Evolutionary conservation across 2,329 filamentous ascomycete species (phyloP), one percentile per base, ranked within the genome.

Genomic region (Phaeophleospora eucalypticola): DNA sequence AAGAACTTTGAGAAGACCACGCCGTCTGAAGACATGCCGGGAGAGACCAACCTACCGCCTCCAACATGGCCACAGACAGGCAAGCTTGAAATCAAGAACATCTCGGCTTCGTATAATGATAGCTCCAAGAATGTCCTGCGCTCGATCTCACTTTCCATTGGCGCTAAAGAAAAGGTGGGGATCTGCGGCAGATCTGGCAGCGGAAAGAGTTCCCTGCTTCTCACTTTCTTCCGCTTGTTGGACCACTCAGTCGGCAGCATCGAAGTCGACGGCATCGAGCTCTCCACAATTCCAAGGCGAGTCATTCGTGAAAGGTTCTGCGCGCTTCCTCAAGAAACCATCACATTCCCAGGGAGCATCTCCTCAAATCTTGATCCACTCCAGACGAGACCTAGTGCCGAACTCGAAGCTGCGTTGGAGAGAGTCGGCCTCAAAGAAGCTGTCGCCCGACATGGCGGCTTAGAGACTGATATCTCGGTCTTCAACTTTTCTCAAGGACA

Each of bases 51-150:
- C 16, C 71, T 75, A 17, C 79, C 83, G 0, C 82, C 86, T 0
- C 83, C 84, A 1, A 79, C 81, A 1, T 93, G 88, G 88, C 87
- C 88, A 0, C 80, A 79, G 0, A 79, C 86, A 52, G 88, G 88
- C 4, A 74, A 77, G 9, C 75, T 95, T 36, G 82, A 89, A 56
- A 80, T 91, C n/a, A 68, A 82, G 15, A 77, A 88, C 46, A 75
- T 94, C 0, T 42, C 48, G 32, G 60, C 60, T 16, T 46, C 55
- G 6, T 63, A 62, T 42, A 49, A 50, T 6, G 29, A 24, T n/a
- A 49, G 58, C 27, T 60, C 12, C 15, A 21, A 65, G 15, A 60
- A 62, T 6, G 71, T 75, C 2, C 65, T 78, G 41, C 64, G 68
- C n/a, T 58, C 72, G 16, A 63, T 80, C 29, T 73, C 66, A 8